Conservation (phyloP, 192 early-diverging fungal genomes). For the Dispira simplex region DNA sequence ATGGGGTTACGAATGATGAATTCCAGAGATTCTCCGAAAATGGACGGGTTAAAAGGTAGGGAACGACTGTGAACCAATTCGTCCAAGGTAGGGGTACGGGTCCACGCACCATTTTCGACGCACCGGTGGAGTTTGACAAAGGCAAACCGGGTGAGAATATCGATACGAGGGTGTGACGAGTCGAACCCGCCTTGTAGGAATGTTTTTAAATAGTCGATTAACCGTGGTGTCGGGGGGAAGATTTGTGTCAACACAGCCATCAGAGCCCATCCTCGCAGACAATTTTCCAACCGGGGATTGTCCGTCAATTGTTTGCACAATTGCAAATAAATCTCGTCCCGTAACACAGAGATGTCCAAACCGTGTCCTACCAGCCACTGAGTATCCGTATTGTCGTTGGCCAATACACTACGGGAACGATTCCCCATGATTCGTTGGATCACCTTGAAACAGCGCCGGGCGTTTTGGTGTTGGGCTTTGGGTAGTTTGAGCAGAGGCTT, state of each 20-base stretch:
- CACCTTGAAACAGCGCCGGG: conserved; percentile 66
- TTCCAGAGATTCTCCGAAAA: conserved; percentile 83
- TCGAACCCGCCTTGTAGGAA: conserved; percentile 55
- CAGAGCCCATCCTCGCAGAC: conserved; percentile 75
- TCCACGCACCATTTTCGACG: conserved; percentile 62
- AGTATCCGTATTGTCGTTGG: conserved; percentile 38
- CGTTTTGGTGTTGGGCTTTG: conserved; percentile 73
- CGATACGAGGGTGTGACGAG: conserved; percentile 28
- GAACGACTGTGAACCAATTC: conserved; percentile 59
- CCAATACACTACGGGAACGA: conserved; percentile 16
- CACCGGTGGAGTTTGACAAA: conserved; percentile 33
- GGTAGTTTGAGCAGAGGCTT: conserved; percentile 71
- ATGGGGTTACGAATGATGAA: conserved; percentile 54
- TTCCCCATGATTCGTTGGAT: conserved; percentile 82
- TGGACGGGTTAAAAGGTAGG: conserved; percentile 66
- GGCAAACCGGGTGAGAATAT: conserved; percentile 19
- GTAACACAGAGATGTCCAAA: conserved; percentile 51
- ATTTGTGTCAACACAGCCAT: conserved; percentile 65
- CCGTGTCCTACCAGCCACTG: conserved; percentile 67
- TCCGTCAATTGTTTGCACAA: conserved; percentile 74
- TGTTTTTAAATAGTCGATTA: conserved; percentile 66
- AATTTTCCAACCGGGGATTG: conserved; percentile 53
- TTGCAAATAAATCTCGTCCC: conserved; percentile 93
- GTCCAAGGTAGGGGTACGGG: conserved; percentile 50
- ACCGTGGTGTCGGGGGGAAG: conserved; percentile 82